Percentiles rank a stretch among this genome's conserved stretches.
These are phyloP conservation scores for Colletotrichum sp. DNA, from an alignment of 2,329 filamentous ascomycete species.

Conservation along the genomic window DNA sequence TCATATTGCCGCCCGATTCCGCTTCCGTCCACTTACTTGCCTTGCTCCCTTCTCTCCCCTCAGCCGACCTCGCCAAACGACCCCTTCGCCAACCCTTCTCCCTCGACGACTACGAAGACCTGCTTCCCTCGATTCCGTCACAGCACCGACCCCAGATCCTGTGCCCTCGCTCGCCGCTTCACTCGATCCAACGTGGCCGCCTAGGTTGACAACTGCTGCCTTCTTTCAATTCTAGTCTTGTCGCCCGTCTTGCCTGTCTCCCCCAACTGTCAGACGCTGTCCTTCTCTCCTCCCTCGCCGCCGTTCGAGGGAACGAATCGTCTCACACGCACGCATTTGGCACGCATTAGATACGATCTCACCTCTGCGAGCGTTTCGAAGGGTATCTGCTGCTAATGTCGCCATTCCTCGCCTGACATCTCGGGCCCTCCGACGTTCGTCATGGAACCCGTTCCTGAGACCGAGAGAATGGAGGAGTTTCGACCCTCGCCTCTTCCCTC, in stretches of 20 bases:
- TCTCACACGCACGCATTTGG: background rate
- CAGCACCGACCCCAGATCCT: background rate
- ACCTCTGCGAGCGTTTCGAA: background rate
- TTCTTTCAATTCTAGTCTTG: background rate
- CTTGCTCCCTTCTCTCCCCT: background rate
- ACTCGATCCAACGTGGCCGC: background rate
- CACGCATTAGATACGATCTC: background rate
- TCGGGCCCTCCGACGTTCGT: slow-evolving; percentile 24
- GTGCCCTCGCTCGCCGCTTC: too few species aligned
- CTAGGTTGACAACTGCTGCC: background rate
- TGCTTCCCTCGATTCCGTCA: background rate
- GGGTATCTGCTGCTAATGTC: slow-evolving; percentile 8
- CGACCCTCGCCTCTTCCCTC: slow-evolving; percentile 61
- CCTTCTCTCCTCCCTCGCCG: background rate
- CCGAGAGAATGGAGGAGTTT: slow-evolving; percentile 72
- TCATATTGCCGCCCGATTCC: slow-evolving; percentile 6
- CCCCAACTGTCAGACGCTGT: background rate
- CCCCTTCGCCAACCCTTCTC: background rate
- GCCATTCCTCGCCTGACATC: slow-evolving; percentile 11
- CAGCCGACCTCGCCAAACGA: background rate
- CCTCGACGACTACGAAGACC: background rate
- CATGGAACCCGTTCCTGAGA: slow-evolving; percentile 74
- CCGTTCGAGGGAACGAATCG: background rate
- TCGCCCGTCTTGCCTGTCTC: background rate
- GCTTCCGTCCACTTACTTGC: background rate